Percentiles rank a stretch among this genome's conserved stretches.
phyloP scores from a whole-genome alignment of 257 asterid species.

The Voacanga thouarsii region DNA sequence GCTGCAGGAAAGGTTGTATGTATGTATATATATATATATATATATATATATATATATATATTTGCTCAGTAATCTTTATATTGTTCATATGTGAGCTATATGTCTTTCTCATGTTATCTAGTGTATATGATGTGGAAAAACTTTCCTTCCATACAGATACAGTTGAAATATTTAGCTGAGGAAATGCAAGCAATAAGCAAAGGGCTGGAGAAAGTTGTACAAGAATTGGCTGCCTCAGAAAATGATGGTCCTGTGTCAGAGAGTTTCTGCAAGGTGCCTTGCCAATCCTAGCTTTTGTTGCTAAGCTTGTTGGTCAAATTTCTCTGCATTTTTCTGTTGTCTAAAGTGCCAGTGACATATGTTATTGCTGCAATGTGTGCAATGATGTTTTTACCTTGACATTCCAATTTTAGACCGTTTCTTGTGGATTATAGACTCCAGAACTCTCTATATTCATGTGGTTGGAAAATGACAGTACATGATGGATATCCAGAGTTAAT shows the following conservation, averaged over 20 bases:
- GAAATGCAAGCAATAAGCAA: slow-evolving; percentile 85
- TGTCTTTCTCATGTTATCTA: not conserved
- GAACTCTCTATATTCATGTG: not conserved
- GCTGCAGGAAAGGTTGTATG: slow-evolving; percentile 78
- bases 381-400: not conserved
- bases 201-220: slow-evolving; percentile 66
- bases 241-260: slow-evolving; percentile 69
- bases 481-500: not conserved
- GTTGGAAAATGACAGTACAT: not conserved
- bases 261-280: slow-evolving; percentile 57
- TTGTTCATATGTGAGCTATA: not conserved
- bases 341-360: not conserved
- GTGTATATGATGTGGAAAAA: slow-evolving; percentile 7
- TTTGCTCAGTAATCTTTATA: not conserved
- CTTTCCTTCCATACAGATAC: slow-evolving; percentile 50
- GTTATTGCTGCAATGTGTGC: not conserved
- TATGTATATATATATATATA: too few species aligned
- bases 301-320: not conserved
- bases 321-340: not conserved
- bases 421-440: not conserved
- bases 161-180: slow-evolving; percentile 75
- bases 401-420: not conserved
- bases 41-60: too few species aligned
- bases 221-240: slow-evolving; percentile 67
- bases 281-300: not conserved